These are phyloP conservation scores for Mortierella sp. DNA, from an alignment of 371 early-diverging fungal species.

Conservation along the genomic window DNA sequence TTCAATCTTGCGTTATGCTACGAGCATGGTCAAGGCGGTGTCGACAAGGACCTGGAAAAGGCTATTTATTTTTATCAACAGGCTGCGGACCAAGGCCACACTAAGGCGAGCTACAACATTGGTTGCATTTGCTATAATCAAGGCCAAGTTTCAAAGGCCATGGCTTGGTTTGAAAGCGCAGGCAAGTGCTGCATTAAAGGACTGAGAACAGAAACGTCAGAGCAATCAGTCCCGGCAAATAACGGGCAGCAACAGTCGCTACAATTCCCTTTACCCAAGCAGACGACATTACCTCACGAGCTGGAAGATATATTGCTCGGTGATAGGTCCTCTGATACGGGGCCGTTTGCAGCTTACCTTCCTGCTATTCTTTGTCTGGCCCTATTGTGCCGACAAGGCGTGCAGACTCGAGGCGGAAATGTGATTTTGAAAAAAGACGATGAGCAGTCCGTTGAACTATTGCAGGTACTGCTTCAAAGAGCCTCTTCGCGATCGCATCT, in stretches of 20 bases:
- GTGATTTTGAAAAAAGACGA: slow-evolving; percentile 26
- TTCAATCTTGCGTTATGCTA: slow-evolving; percentile 48
- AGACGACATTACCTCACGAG: slow-evolving; percentile 16
- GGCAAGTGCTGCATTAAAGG: slow-evolving; percentile 39
- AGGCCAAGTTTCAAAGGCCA: slow-evolving; percentile 37
- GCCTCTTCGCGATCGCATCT: slow-evolving; percentile 11
- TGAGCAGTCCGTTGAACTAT: slow-evolving; percentile 22
- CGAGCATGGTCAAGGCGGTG: slow-evolving; percentile 50
- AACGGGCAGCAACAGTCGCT: neutral
- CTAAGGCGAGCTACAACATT: slow-evolving; percentile 49
- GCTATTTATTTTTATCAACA: slow-evolving; percentile 48
- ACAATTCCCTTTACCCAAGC: slow-evolving; percentile 22
- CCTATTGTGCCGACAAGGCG: slow-evolving; percentile 42
- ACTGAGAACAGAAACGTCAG: neutral
- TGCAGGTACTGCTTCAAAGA: slow-evolving; percentile 16
- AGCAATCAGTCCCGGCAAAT: neutral
- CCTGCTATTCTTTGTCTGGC: slow-evolving; percentile 44
- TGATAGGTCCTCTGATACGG: slow-evolving; percentile 3
- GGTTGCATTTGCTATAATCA: slow-evolving; percentile 46
- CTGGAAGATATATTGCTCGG: slow-evolving; percentile 32
- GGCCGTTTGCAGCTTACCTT: slow-evolving; percentile 38
- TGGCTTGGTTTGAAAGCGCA: slow-evolving; percentile 47
- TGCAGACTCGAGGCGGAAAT: slow-evolving; percentile 22
- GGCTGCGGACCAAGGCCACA: slow-evolving; percentile 48
- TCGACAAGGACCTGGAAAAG: slow-evolving; percentile 28